Evolutionary conservation across 2,329 filamentous ascomycete genomes (phyloP), one percentile per base, ranked within the genome.

Genomic region (Aspergillus sp.): DNA sequence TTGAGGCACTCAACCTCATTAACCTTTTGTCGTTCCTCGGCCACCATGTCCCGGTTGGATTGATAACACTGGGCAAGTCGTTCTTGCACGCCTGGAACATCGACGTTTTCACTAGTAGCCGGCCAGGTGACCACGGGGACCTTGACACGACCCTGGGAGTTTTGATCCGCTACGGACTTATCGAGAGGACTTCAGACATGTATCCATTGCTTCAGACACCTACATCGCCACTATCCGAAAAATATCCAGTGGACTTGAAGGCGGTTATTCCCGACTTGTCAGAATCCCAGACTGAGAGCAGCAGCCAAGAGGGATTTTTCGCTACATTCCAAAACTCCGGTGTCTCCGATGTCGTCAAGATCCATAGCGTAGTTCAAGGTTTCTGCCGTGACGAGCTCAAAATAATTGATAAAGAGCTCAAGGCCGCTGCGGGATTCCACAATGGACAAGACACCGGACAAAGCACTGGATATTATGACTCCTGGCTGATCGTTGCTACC

Each of bases 1-100:
- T 68, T 15, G 82, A 87, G 54, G 86, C 87, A 0, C 71, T 88
- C 49, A 89, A 88, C 64, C 70, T 90, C 37, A 84, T 90, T 61
- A 84, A 83, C 21, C 73, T 90, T 12, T 71, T 90, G 14, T 84
- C 83, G 1, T 90, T 89, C 65, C 85, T 88, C 54, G 84, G 84
- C 41, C 84, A 86, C 55, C 81, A 86, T 56, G 78, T 89, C 5
- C 88, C 88, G 0, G 84, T 90, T 21, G 86, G 87, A 55, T 83
- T 90, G 78, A 74, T 90, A 12, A 76, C 76, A 31, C 75, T 88
- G 15, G 87, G 86, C 70, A 67, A 65, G 40, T 66, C 65, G 15
- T 69, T 68, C 6, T 66, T 79, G 55, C 62, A 70, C 3, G 59
- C 60, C 3, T 68, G 66, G 56, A 69, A 73, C 31, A 63, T 74